Evolutionary conservation across 1,284 basidiomycete genomes (phyloP), one percentile per base, ranked within the genome.

Genomic region (Coniophora puteana): DNA sequence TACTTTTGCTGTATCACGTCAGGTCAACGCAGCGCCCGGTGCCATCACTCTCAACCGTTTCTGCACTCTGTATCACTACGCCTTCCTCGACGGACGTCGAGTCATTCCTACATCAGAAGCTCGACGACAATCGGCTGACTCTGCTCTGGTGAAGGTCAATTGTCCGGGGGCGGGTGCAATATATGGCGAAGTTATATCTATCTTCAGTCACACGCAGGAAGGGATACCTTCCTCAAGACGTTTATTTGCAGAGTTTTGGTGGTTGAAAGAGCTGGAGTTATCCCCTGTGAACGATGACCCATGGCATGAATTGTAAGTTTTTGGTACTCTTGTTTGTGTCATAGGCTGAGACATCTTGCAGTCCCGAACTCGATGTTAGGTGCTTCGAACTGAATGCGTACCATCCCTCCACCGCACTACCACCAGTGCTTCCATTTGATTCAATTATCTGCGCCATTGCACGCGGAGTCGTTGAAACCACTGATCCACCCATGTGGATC

Each of bases 251-350:
- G 26, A 27, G n/a, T 27, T 27, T n/a, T 10, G n/a, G 26, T 27
- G 26, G 26, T 10, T 27, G 26, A 27, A 27, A 27, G 26, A 27
- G 26, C 10, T 27, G 8, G 10, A 8, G n/a, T 33, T 33, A 33
- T 10, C 31, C 10, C n/a, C 31, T 8, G 18, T 45, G 4, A 18
- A 17, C 2, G 28, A 38, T 34, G 39, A 48, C 32, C 22, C 35
- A 12, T 48, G 46, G 46, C 12, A 8, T 4, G 29, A 32, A n/a
- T 48, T 48, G 44, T 48, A 37, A 24, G 43, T 34, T 20, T 20
- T 7, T 40, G 6, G 31, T 36, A 8, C 14, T 14, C 26, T 21
- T 22, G 14, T 17, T 20, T 20, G 8, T 45, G 14, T 24, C 30
- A n/a, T 23, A 23, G 12, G 18, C 6, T 40, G 22, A 13, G 5